Percentiles rank a stretch among this genome's conserved stretches.
phyloP scores from a whole-genome alignment of 2,329 filamentous ascomycete species.

The Sphaerulina populicola region DNA sequence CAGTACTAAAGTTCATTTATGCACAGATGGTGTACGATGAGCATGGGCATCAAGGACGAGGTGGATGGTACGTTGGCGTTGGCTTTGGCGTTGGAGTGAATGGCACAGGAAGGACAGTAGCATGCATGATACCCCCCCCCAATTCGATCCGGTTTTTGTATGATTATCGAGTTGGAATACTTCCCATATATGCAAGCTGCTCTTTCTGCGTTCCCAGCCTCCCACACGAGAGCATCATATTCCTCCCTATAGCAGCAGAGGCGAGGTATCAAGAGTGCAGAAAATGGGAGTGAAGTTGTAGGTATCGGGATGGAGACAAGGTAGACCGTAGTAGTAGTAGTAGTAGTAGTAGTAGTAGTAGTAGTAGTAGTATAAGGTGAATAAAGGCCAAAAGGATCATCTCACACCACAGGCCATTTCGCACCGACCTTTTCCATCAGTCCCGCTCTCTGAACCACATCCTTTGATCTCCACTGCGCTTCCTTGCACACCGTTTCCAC shows the following conservation, averaged over 20 bases:
- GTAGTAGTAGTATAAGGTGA: too few relatives aligned
- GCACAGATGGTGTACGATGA: not conserved
- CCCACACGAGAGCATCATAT: too few relatives aligned
- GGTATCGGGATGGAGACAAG: too few relatives aligned
- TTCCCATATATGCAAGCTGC: too few relatives aligned
- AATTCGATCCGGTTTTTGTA: not conserved
- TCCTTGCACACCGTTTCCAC: not conserved
- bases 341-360: too few relatives aligned
- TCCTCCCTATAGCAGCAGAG: too few relatives aligned
- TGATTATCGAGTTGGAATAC: not conserved
- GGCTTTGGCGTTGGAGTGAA: not conserved
- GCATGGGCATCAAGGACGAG: not conserved
- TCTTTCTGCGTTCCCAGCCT: too few relatives aligned
- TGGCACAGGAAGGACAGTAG: not conserved
- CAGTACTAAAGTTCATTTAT: not conserved
- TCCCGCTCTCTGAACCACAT: not conserved
- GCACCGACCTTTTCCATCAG: not conserved
- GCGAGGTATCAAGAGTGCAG: too few relatives aligned
- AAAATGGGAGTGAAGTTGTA: too few relatives aligned
- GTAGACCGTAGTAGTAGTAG: too few relatives aligned
- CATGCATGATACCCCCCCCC: not conserved
- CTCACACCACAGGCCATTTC: not conserved
- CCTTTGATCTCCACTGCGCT: not conserved
- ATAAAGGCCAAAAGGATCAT: too few relatives aligned
- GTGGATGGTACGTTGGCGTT: not conserved